Evolutionary conservation across 1,284 basidiomycete genomes (phyloP).

Genomic region (Entoloma clypeatum): DNA sequence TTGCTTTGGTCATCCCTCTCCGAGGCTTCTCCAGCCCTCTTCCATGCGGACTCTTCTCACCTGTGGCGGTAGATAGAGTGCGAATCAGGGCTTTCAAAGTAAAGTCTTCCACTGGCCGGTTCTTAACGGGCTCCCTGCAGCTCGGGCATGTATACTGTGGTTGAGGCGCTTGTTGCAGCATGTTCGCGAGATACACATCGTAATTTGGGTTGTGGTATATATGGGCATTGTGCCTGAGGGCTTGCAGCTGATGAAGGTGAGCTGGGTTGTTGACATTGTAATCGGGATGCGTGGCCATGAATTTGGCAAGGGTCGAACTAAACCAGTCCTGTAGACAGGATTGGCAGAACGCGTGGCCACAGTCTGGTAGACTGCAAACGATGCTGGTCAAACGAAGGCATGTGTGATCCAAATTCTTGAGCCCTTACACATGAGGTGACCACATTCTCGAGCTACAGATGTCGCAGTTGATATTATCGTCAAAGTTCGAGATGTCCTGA

Average conservation of each 20-base stretch:
- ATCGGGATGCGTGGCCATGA: conserved; percentile 44
- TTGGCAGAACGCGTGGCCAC: conserved; percentile 69
- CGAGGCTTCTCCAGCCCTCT: conserved; percentile 19
- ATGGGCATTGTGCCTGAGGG: conserved; percentile 15
- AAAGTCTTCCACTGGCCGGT: conserved; percentile 55
- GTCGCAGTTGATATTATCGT: conserved; percentile 56
- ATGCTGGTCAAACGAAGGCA: conserved; percentile 7
- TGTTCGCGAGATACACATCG: conserved; percentile 23
- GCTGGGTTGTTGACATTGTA: conserved; percentile 33
- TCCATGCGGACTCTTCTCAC: conserved; percentile 42
- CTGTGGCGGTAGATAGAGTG: conserved; percentile 41
- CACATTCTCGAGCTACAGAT: conserved; percentile 61
- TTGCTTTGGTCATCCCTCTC: conserved; percentile 12
- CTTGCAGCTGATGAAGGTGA: conserved; percentile 18
- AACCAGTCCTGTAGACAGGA: conserved; percentile 68
- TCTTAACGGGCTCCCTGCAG: conserved; percentile 48
- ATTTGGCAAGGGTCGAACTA: conserved; percentile 43
- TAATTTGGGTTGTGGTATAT: conserved; percentile 22
- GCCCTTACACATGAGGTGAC: conserved; percentile 56
- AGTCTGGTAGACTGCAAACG: conserved; percentile 47
- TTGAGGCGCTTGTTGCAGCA: conserved; percentile 24
- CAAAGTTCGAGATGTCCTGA: conserved; percentile 43
- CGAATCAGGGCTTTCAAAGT: conserved; percentile 53
- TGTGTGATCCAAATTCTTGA: conserved; percentile 3
- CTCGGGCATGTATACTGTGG: conserved; percentile 64